Conservation (phyloP, 2,329 filamentous ascomycete genomes). For the Knoxdaviesia proteae region DNA sequence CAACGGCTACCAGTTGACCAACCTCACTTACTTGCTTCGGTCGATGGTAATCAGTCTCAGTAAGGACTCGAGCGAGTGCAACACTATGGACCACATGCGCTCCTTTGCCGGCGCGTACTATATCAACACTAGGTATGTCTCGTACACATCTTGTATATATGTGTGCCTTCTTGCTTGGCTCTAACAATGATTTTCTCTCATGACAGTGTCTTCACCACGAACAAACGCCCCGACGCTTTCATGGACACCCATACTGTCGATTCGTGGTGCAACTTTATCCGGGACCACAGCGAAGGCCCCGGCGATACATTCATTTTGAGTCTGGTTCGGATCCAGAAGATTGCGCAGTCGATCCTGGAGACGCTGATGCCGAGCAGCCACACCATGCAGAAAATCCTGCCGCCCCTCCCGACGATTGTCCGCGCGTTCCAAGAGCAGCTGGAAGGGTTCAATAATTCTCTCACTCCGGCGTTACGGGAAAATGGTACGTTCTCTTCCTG, state of each 20-base stretch:
- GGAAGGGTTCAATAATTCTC: conserved; percentile 14
- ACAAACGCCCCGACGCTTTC: conserved; percentile 25
- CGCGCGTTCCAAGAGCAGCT: conserved; percentile 23
- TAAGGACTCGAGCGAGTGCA: conserved; percentile 5
- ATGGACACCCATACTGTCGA: conserved; percentile 24
- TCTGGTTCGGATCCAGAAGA: conserved; percentile 24
- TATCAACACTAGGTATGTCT: conserved; percentile 23
- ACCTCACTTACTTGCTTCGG: conserved; percentile 24
- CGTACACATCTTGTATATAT: too few relatives aligned
- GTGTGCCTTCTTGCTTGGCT: background rate
- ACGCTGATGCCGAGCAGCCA: too few relatives aligned
- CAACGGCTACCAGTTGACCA: conserved; percentile 27
- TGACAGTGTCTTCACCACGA: conserved; percentile 19
- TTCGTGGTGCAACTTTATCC: conserved; percentile 20
- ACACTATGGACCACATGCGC: conserved; percentile 21
- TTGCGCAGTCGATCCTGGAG: conserved; percentile 20
- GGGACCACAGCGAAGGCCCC: conserved; percentile 18
- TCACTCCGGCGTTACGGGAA: conserved; percentile 14
- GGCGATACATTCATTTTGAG: conserved; percentile 23
- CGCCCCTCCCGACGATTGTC: conserved; percentile 19
- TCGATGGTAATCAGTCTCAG: conserved; percentile 21
- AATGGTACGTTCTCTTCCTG: conserved; percentile 11
- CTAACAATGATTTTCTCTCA: background rate
- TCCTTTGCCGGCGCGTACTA: conserved; percentile 29
- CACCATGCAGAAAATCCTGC: conserved; percentile 5